Conservation (phyloP, 2,329 filamentous ascomycete genomes). For the Chrysoporthe puriensis region DNA sequence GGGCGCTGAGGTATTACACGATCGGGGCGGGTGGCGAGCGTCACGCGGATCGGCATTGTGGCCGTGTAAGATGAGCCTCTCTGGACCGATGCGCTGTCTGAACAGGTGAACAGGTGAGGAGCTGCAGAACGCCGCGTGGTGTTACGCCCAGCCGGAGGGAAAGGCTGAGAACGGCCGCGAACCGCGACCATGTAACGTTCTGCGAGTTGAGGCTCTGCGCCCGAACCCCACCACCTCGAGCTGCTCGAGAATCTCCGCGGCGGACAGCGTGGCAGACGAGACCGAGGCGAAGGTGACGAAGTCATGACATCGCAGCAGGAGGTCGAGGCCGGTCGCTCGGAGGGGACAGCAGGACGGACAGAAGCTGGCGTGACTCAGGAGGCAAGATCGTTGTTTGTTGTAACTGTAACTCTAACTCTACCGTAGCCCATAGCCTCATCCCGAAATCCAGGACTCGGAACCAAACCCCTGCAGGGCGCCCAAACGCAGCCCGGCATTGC, state of each 20-base stretch:
- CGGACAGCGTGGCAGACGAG: slow-evolving; percentile 36
- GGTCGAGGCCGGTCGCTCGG: no score
- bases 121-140: slow-evolving; percentile 61
- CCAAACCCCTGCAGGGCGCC: neutral
- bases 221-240: neutral
- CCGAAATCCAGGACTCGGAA: no score
- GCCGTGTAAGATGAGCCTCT: neutral
- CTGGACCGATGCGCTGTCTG: neutral
- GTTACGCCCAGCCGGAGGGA: slow-evolving; percentile 55
- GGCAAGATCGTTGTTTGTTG: no score
- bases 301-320: slow-evolving; percentile 8
- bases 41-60: neutral
- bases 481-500: neutral
- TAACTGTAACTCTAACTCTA: no score
- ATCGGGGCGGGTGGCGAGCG: slow-evolving; percentile 50
- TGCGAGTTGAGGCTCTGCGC: slow-evolving; percentile 45
- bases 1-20: slow-evolving; percentile 58
- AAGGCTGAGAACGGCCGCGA: slow-evolving; percentile 55
- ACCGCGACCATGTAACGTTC: slow-evolving; percentile 61
- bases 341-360: neutral
- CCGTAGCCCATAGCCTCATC: no score
- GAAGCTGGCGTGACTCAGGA: neutral
- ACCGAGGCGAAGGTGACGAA: slow-evolving; percentile 37
- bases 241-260: neutral
- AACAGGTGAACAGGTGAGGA: slow-evolving; percentile 43